These are phyloP conservation scores for Aspergillus ochraceoroseus DNA, from an alignment of 2,329 filamentous ascomycete genomes.

Conservation along the genomic window DNA sequence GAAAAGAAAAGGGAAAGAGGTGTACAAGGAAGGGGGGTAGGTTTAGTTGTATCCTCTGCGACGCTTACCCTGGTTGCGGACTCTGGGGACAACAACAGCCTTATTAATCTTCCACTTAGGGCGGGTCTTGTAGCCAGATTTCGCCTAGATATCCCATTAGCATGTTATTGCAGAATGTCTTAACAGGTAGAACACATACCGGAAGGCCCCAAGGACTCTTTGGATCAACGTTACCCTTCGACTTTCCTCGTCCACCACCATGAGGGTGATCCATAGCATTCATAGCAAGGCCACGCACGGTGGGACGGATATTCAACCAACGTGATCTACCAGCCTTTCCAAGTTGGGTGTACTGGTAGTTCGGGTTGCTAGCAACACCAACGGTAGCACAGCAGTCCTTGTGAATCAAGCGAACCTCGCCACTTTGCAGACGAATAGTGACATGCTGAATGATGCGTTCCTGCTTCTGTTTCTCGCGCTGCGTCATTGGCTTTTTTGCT, in stretches of 20 bases:
- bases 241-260: conserved; percentile 98
- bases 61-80: conserved; percentile 87
- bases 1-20: not conserved
- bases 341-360: conserved; percentile 83
- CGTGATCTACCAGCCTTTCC: conserved; percentile 92
- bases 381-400: conserved; percentile 93
- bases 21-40: not conserved
- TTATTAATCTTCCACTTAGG: conserved; percentile 85
- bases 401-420: conserved; percentile 82
- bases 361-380: conserved; percentile 86
- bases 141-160: conserved; percentile 40
- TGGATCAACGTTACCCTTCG: conserved; percentile 93
- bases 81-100: conserved; percentile 76
- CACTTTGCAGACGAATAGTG: conserved; percentile 81
- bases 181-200: conserved; percentile 54
- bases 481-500: conserved; percentile 34
- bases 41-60: conserved; percentile 58
- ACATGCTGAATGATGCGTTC: conserved; percentile 70
- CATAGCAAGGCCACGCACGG: conserved; percentile 96
- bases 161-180: conserved; percentile 10
- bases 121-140: conserved; percentile 76
- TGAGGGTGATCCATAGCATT: conserved; percentile 98
- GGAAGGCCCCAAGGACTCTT: conserved; percentile 95
- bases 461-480: conserved; percentile 39
- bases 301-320: conserved; percentile 91